phyloP scores from a whole-genome alignment of 225 moss, liverwort and hornwort species.

The Thuidium tamariscinum region DNA sequence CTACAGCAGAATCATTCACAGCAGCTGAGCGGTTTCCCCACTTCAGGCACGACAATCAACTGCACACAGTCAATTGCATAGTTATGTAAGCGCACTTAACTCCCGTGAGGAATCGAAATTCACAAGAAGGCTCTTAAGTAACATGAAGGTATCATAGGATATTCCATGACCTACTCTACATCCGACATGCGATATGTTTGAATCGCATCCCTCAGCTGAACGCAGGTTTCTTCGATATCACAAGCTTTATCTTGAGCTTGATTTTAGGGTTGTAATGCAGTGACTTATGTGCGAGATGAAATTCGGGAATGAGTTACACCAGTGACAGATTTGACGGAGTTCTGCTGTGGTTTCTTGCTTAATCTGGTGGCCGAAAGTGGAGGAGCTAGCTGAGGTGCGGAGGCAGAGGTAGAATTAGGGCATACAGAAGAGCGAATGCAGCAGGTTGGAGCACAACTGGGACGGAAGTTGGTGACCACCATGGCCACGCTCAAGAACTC shows the following conservation, averaged over 20 bases:
- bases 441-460: not conserved
- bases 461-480: conserved; percentile 10
- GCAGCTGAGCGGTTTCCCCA: too few relatives aligned
- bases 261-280: not conserved
- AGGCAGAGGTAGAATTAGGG: not conserved
- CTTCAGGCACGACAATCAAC: too few relatives aligned
- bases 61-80: too few relatives aligned
- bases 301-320: not conserved
- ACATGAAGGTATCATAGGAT: not conserved
- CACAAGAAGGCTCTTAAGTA: not conserved
- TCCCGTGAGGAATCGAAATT: not conserved
- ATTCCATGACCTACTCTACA: not conserved
- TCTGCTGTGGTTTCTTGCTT: not conserved
- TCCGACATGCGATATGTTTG: not conserved
- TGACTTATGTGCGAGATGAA: not conserved
- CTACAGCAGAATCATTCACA: too few relatives aligned
- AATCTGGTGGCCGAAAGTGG: not conserved
- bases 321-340: not conserved
- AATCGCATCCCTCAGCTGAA: not conserved
- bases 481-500: conserved; percentile 10
- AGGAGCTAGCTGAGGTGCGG: too few relatives aligned
- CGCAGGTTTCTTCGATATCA: not conserved
- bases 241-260: not conserved
- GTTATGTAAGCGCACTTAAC: too few relatives aligned
- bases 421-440: not conserved